A percentile compares a stretch with the other conserved stretches of the same genome.
phyloP scores from a whole-genome alignment of 2,329 filamentous ascomycete genomes.

The Helotiales sp. region DNA sequence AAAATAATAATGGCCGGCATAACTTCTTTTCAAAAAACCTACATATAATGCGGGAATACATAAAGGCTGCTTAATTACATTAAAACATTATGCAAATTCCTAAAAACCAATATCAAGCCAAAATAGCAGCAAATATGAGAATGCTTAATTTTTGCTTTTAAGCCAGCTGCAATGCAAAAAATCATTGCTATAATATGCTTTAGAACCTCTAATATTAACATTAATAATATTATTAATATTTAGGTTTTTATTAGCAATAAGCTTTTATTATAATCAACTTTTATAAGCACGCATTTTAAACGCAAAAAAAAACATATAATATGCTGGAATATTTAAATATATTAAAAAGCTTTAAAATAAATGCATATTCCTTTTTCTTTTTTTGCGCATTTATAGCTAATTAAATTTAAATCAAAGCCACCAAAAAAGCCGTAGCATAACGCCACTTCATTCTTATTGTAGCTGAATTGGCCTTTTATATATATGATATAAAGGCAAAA shows the following conservation, averaged over 20 bases:
- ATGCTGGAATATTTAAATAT: conserved; percentile 1
- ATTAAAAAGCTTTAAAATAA: no score
- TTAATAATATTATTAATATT: no score
- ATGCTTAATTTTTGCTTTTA: no score
- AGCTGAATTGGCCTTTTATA: not conserved
- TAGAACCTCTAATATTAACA: no score
- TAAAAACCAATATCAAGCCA: not conserved
- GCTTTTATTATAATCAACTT: not conserved
- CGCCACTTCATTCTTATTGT: not conserved
- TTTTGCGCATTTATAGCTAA: no score
- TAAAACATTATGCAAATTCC: no score
- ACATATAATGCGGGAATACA: not conserved
- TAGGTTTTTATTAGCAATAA: no score
- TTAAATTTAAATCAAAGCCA: no score
- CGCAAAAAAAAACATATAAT: not conserved
- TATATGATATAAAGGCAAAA: not conserved
- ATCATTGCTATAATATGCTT: no score
- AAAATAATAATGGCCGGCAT: not conserved
- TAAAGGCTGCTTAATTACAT: conserved; percentile 1
- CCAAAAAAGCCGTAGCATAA: not conserved
- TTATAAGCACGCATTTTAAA: not conserved
- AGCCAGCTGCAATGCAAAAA: no score
- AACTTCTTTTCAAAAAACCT: not conserved
- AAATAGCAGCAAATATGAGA: not conserved
- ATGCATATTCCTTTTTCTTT: no score